These are phyloP conservation scores for Piper betle DNA, from an alignment of 164 flowering plant genomes.

Conservation along the genomic window DNA sequence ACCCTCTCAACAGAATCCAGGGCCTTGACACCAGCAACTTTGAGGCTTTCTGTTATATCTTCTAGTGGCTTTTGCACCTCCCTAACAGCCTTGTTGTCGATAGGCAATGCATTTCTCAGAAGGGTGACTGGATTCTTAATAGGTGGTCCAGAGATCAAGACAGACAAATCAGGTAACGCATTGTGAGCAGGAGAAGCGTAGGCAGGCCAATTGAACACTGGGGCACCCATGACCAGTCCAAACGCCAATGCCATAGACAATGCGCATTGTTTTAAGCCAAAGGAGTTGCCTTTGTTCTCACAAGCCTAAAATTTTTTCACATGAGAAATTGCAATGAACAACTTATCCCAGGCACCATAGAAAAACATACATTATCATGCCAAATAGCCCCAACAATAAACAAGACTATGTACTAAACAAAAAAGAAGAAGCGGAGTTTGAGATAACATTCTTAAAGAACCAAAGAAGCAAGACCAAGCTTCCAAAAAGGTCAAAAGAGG, in stretches of 20 bases:
- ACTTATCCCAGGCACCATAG: not conserved
- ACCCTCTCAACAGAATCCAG: conserved; percentile 91
- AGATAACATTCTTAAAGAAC: too few relatives aligned
- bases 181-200: conserved; percentile 40
- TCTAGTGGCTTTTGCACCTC: conserved; percentile 97
- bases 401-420: not conserved
- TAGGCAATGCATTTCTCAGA: conserved; percentile 84
- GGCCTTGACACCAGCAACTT: conserved; percentile 74
- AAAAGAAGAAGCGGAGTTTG: not conserved
- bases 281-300: conserved; percentile 31
- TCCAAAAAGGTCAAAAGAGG: too few relatives aligned
- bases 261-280: conserved; percentile 56
- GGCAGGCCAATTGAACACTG: conserved; percentile 25
- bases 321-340: not conserved
- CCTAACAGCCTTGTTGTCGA: conserved; percentile 85
- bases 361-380: not conserved
- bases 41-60: conserved; percentile 87
- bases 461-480: too few relatives aligned
- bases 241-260: conserved; percentile 65
- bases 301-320: not conserved
- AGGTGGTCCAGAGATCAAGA: conserved; percentile 91
- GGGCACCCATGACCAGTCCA: conserved; percentile 50
- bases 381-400: not conserved
- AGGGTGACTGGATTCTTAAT: conserved; percentile 90
- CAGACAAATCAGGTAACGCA: conserved; percentile 58